Base-by-base conservation (phyloP, 306 rosid species). In the Begonia peltatifolia region DNA sequence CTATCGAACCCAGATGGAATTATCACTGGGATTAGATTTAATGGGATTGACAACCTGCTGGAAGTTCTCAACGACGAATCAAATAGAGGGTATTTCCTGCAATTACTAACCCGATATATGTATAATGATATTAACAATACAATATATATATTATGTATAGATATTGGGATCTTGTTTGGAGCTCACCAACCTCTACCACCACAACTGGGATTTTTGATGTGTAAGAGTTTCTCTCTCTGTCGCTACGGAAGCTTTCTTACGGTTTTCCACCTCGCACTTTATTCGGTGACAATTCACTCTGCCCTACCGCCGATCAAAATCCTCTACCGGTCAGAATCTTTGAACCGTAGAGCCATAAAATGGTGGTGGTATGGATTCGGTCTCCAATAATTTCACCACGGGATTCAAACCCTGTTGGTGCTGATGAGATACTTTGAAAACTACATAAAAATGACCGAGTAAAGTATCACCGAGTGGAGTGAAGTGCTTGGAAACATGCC, bases 111-210 rank as follows among this genome's bases (percentile, higher is more conserved):
- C 23, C 23, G 23, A 20, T 20, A 42, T 20, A 44, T 36, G 14
- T 35, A 17, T 17, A 41, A 7, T 35, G 9, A 10, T 17, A 55
- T 41, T 14, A 53, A 0, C 12, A 13, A 30, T 11, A n/a, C 1
- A n/a, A 25, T 25, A 16, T 11, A 41, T 41, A 9, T 42, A 14
- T 15, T 14, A 2, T 64, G 9, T 63, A 43, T 25, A 88, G 96
- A 73, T 88, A 88, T 50, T 88, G 95, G 94, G 96, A 88, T 74
- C 86, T 88, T 72, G 87, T 81, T 36, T 88, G 96, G 95, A 79
- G 71, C 74, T 46, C 78, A 43, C 56, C 86, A 6, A 46, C 70
- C 12, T 71, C 75, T 64, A 46, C 70, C 12, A 71, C 75, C 64
- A 77, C 92, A 57, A 59, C 69, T 1, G 93, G 95, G 47, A 63